Base-by-base conservation (phyloP, 208 protist genomes). In the Angomonas ambiguus region DNA sequence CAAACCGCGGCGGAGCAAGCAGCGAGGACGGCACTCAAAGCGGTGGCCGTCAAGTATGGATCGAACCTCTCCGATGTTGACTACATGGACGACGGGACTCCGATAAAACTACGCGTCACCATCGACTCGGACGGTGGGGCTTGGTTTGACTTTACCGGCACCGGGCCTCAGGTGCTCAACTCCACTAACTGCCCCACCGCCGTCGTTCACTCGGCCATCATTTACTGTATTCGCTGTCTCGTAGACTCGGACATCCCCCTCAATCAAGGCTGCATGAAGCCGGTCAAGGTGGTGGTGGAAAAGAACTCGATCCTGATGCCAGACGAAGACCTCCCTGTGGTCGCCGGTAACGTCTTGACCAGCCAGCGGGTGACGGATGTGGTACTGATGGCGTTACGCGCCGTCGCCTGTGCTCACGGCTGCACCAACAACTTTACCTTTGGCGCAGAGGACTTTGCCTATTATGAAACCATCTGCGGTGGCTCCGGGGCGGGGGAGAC, bases 351-450 rank as follows among this genome's bases (percentile, higher is more conserved):
- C 73, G 96, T 98, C 6, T 83, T 97, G 11, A 98, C 96, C 4
- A 95, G 83, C 24, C 95, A 98, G 76, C 82, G 96, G 25, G 80
- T 99, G 20, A 97, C 93, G 2, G 96, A 99, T 72, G 89, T 98
- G 16, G 88, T 99, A 45, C 76, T 98, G 30, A 78, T 85, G 32
- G 94, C 97, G 8, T 96, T 99, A 42, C 65, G 71, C 32, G 94
- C 92, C 10, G 89, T 82, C 31, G 89, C 94, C 34, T 85, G 77
- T 64, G 88, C 90, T 25, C 92, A 97, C 75, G 89, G 85, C 30
- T 85, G 74, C 78, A 98, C 97, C 89, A 99, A 99, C 71, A 99
- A 98, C 68, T 83, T 99, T 33, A 98, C 97, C 13, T 97, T 98
- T 71, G 97, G 97, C 35, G 78, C 96, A 62, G 80, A 82, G 20